Conservation (phyloP, 495 filamentous ascomycete genomes). For the Podospora australis region DNA sequence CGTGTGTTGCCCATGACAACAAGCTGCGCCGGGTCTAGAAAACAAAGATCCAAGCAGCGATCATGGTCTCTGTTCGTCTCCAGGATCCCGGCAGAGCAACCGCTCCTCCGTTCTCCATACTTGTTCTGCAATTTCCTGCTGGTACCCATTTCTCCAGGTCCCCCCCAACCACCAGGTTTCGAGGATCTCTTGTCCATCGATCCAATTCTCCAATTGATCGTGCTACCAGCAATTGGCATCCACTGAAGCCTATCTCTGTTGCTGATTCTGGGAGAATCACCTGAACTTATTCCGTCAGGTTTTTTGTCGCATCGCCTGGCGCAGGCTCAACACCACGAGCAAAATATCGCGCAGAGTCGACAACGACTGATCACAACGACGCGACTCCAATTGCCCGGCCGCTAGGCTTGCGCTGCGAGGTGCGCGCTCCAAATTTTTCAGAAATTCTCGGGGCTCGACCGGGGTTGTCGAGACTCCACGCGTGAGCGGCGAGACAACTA, state of each 20-base stretch:
- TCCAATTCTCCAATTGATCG: neutral
- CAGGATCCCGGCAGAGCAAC: slow-evolving; percentile 9
- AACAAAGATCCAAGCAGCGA: slow-evolving; percentile 18
- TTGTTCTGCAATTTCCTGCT: slow-evolving; percentile 2
- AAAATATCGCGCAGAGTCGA: slow-evolving; percentile 9
- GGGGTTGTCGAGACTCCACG: too few species aligned
- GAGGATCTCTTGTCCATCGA: neutral
- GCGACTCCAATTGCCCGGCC: slow-evolving; percentile 49
- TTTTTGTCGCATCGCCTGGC: too few species aligned
- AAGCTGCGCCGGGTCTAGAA: slow-evolving; percentile 8
- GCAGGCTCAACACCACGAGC: neutral
- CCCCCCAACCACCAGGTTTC: slow-evolving; percentile 2
- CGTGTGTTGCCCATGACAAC: slow-evolving; percentile 14
- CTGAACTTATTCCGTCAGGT: too few species aligned
- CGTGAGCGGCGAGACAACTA: too few species aligned
- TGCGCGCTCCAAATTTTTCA: too few species aligned
- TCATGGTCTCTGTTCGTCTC: slow-evolving; percentile 5
- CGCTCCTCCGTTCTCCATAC: neutral
- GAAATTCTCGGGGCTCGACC: too few species aligned
- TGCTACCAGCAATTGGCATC: too few species aligned
- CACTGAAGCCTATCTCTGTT: too few species aligned
- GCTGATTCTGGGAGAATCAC: too few species aligned
- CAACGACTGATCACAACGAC: slow-evolving; percentile 37
- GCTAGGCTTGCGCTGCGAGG: slow-evolving; percentile 71
- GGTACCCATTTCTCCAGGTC: slow-evolving; percentile 3